These are phyloP conservation scores for Skeletonema menzelii DNA, from an alignment of 108 stramenopile genomes.

Conservation along the genomic window DNA sequence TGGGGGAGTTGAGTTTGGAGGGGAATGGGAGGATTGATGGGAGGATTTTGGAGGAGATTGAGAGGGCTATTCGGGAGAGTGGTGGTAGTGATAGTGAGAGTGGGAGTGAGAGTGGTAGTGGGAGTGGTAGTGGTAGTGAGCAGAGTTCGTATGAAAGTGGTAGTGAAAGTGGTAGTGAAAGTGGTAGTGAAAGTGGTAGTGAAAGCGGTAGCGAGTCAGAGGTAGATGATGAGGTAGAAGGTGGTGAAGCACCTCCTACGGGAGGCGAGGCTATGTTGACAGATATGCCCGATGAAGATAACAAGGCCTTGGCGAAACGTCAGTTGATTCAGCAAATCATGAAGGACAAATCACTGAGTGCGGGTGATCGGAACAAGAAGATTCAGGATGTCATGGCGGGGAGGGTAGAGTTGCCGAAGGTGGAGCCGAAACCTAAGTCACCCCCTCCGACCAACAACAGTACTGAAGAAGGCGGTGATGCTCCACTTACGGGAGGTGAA, in stretches of 20 bases:
- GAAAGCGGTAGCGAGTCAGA: slow-evolving; percentile 14
- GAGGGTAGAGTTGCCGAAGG: background rate
- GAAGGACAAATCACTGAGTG: slow-evolving; percentile 19
- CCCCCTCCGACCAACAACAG: slow-evolving; percentile 36
- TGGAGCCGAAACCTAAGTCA: slow-evolving; percentile 20
- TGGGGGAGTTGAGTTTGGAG: slow-evolving; percentile 21
- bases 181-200: background rate
- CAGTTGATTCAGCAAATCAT: slow-evolving; percentile 22
- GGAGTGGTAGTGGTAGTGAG: background rate
- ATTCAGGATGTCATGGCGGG: slow-evolving; percentile 32
- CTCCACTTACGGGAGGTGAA: slow-evolving; percentile 3
- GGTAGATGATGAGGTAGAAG: background rate
- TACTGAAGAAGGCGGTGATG: background rate
- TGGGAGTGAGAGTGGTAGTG: background rate
- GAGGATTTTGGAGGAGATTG: slow-evolving; percentile 24
- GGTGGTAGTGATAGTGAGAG: background rate
- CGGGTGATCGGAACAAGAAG: slow-evolving; percentile 15
- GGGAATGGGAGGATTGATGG: slow-evolving; percentile 28
- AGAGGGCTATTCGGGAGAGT: slow-evolving; percentile 4
- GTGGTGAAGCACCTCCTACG: background rate
- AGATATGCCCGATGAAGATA: slow-evolving; percentile 26
- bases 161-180: background rate
- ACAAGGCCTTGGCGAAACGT: slow-evolving; percentile 20
- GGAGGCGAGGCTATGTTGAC: background rate
- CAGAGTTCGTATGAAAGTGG: background rate